Evolutionary conservation across 148 eudicot genomes (phyloP).

Genomic region (Rhododendron henanense): DNA sequence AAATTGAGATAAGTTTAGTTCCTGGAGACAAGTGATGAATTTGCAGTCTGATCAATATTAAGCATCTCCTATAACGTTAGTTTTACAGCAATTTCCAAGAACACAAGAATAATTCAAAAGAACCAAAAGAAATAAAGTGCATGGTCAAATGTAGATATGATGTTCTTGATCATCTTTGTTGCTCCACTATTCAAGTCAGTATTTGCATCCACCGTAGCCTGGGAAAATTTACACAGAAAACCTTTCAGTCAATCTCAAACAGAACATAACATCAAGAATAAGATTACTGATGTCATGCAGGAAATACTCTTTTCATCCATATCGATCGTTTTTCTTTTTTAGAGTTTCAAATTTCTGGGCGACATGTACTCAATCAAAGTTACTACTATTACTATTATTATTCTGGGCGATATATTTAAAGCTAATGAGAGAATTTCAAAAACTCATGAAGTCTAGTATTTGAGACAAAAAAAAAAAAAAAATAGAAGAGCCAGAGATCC

Average conservation of each 20-base stretch:
- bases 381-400: too few relatives aligned
- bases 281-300: too few relatives aligned
- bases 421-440: background rate
- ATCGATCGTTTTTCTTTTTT: background rate
- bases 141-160: background rate
- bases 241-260: background rate
- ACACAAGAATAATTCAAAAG: background rate
- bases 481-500: too few relatives aligned
- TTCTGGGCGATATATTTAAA: too few relatives aligned
- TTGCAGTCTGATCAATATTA: background rate
- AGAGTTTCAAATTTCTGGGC: background rate
- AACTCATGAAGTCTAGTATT: background rate
- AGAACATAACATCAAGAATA: background rate
- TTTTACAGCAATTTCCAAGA: background rate
- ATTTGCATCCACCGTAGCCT: slow-evolving; percentile 12
- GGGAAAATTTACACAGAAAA: background rate
- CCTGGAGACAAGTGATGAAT: background rate
- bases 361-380: too few relatives aligned
- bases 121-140: background rate
- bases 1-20: background rate
- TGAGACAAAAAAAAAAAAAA: too few relatives aligned
- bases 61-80: background rate
- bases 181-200: background rate
- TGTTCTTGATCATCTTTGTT: background rate
- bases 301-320: background rate